These are phyloP conservation scores for Fusarium tanahbumbuense DNA, from an alignment of 2,329 filamentous ascomycete genomes.

Conservation along the genomic window DNA sequence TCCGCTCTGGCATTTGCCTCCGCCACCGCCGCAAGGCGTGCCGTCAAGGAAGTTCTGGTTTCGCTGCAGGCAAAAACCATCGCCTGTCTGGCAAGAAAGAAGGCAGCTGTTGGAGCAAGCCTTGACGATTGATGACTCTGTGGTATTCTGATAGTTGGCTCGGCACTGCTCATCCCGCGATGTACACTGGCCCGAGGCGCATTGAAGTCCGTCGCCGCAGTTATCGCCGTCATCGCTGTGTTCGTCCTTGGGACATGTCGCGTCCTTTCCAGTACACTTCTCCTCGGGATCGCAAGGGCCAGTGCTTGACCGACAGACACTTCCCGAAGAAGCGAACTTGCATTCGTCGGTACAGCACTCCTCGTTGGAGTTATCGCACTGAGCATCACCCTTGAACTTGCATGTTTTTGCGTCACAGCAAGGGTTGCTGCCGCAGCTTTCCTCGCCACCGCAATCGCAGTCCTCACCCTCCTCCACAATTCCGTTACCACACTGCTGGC, in stretches of 20 bases:
- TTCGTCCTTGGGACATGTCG: slow-evolving; percentile 79
- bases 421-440: slow-evolving; percentile 76
- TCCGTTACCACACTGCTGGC: slow-evolving; percentile 92
- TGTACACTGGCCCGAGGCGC: slow-evolving; percentile 94
- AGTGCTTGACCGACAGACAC: slow-evolving; percentile 82
- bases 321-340: slow-evolving; percentile 73
- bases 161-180: slow-evolving; percentile 91
- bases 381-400: slow-evolving; percentile 78
- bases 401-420: slow-evolving; percentile 92
- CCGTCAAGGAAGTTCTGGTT: slow-evolving; percentile 96
- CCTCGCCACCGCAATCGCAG: slow-evolving; percentile 89
- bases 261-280: slow-evolving; percentile 77
- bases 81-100: slow-evolving; percentile 80
- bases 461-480: slow-evolving; percentile 96
- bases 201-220: slow-evolving; percentile 79
- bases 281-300: slow-evolving; percentile 89
- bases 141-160: slow-evolving; percentile 81
- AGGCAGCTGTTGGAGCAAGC: slow-evolving; percentile 78
- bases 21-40: slow-evolving; percentile 82
- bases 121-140: slow-evolving; percentile 79
- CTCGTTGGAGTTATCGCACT: slow-evolving; percentile 85
- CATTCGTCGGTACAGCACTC: slow-evolving; percentile 80
- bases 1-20: slow-evolving; percentile 83
- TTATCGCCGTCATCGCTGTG: slow-evolving; percentile 75
- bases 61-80: slow-evolving; percentile 77